Base-by-base conservation (phyloP, 495 filamentous ascomycete genomes). In the Hypoxylon cercidicola region DNA sequence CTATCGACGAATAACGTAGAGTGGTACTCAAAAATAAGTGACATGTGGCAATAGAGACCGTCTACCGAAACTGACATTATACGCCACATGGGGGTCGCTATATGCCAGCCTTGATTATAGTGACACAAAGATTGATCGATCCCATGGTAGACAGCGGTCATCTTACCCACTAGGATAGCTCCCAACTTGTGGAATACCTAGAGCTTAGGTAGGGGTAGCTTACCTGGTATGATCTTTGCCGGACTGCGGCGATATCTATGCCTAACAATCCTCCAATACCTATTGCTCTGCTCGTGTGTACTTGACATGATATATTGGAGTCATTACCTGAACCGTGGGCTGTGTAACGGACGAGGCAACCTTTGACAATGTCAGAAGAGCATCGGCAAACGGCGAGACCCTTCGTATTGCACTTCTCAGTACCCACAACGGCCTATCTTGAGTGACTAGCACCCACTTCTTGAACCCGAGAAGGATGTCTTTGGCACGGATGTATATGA, bases 401-500 rank as follows among this genome's bases (percentile, higher is more conserved):
- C 37, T 30, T 57, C 32, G 12, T 43, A 45, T 18, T 15, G 30
- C 35, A 15, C 44, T 40, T 48, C 43, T 60, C 35, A 40, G 32
- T 20, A 37, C 35, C 55, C 45, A 59, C 21, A 47, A 34, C n/a
- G 44, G 10, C 23, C 15, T 20, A 41, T 46, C 32, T 58, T 19
- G 23, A 45, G 11, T 34, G 43, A 39, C 16, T 34, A 4, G 23
- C 44, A 51, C 23, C 62, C 56, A 52, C 51, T 66, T 56, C 39
- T 37, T 32, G 39, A 56, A 40, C 23, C 9, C 16, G 21, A 45
- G 44, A 43, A n/a, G 8, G 12, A 25, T 41, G 40, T 20, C 52
- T 52, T 30, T 52, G 50, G 47, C 21, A 30, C 60, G 28, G 39
- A 64, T 57, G 40, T 49, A 47, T 39, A 56, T 57, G 57, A 67